Conservation (phyloP, 768 basidiomycete genomes). For the Boletus insuetus region DNA sequence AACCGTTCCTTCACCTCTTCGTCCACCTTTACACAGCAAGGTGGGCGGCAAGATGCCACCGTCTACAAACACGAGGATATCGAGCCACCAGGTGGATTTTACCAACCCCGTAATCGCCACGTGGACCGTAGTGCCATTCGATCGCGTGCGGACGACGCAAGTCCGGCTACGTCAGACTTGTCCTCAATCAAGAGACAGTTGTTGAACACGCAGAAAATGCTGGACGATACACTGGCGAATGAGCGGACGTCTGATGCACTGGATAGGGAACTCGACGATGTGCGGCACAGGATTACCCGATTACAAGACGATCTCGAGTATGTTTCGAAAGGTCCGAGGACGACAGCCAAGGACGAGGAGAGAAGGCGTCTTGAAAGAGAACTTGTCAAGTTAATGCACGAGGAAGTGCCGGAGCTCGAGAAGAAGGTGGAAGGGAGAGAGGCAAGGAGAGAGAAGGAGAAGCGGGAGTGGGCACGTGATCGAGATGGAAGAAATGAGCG, state of each 20-base stretch:
- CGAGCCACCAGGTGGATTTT: constrained; percentile 59
- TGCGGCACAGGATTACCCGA: constrained; percentile 80
- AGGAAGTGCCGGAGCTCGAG: constrained; percentile 89
- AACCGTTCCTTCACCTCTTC: constrained; percentile 68
- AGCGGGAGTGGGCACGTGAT: constrained; percentile 72
- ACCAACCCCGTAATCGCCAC: constrained; percentile 80
- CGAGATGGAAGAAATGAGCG: constrained; percentile 83
- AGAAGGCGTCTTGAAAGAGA: constrained; percentile 85
- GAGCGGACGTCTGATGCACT: constrained; percentile 85
- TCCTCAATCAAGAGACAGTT: constrained; percentile 85
- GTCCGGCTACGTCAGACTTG: constrained; percentile 60
- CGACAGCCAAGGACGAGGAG: constrained; percentile 78
- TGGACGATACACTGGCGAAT: constrained; percentile 71
- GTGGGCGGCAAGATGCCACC: constrained; percentile 79
- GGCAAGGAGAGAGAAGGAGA: constrained; percentile 71
- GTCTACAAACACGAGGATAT: constrained; percentile 83
- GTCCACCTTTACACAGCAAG: constrained; percentile 45
- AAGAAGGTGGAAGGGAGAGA: constrained; percentile 77
- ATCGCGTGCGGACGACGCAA: constrained; percentile 64
- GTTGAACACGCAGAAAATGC: constrained; percentile 71
- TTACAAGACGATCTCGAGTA: constrained; percentile 93
- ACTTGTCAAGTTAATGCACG: constrained; percentile 80
- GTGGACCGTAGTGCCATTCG: constrained; percentile 82
- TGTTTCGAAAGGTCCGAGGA: constrained; percentile 70
- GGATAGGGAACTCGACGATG: constrained; percentile 85